A percentile compares a stretch with the other conserved stretches of the same genome.
phyloP scores from a whole-genome alignment of 2,329 filamentous ascomycete species.

The Aspergillus calidoustus region DNA sequence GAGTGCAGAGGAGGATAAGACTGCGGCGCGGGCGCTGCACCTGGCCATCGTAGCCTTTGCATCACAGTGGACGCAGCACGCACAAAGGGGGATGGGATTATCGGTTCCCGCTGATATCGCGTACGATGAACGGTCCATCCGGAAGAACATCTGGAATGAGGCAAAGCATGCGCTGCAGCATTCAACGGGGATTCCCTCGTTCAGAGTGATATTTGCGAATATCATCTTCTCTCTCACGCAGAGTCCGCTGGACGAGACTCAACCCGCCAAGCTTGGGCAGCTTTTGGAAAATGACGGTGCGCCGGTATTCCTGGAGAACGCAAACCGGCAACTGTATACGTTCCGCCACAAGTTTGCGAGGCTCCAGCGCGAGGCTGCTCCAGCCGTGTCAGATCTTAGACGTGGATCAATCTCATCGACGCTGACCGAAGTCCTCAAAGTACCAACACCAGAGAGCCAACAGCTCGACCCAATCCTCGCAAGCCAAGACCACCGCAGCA shows the following conservation, averaged over 20 bases:
- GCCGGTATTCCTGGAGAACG: constrained; percentile 2
- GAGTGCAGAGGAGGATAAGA: constrained; percentile 3
- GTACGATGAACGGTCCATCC: neutral
- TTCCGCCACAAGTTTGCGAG: constrained; percentile 7
- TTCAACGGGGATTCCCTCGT: constrained; percentile 3
- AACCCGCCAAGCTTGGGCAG: neutral
- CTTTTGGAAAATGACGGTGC: constrained; percentile 10
- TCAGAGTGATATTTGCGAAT: constrained; percentile 8
- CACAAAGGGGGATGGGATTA: neutral
- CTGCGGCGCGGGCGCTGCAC: constrained; percentile 1
- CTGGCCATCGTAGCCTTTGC: constrained; percentile 9
- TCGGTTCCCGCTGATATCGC: neutral
- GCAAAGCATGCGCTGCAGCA: constrained; percentile 10
- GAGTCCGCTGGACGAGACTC: constrained; percentile 1
- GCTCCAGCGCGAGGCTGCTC: neutral
- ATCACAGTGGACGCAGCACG: constrained; percentile 13
- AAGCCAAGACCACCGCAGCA: constrained; percentile 45
- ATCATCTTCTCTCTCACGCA: constrained; percentile 9
- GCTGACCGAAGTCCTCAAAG: neutral
- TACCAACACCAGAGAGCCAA: neutral
- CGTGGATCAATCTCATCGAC: constrained; percentile 2
- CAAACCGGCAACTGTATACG: constrained; percentile 4
- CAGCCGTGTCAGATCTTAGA: neutral
- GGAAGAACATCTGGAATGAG: constrained; percentile 7
- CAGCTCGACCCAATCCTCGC: constrained; percentile 21